Evolutionary conservation across 768 basidiomycete species (phyloP), one percentile per base, ranked within the genome.

Genomic region (Filobasidium wieringae): DNA sequence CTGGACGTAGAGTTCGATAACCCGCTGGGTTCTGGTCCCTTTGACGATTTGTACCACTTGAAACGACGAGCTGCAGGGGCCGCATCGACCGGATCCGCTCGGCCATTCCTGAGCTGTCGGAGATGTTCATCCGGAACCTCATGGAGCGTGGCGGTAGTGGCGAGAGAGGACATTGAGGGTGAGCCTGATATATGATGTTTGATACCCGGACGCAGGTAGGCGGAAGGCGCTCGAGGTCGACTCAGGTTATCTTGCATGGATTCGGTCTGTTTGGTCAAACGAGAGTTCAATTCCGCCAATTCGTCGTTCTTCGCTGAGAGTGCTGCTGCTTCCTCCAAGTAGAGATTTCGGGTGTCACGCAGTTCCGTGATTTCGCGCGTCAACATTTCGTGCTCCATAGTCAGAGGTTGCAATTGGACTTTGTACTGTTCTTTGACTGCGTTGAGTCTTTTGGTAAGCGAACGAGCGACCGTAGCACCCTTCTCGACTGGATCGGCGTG

Each of bases 271-370:
- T 87, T 83, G 9, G 82, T 76, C 62, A 92, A 87, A 31, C 88
- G 85, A 4, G 84, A 80, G 63, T 86, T 87, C 41, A 96, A 80
- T 71, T 90, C 86, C 1, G 87, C 86, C 6, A 99, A 79, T 70
- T 92, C 88, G 66, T 92, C 90, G 75, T 97, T 97, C 49, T 90
- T 83, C 6, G 84, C 84, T 69, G 88, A 89, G 51, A 99, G 80
- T 22, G 84, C 84, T 0, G 89, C 85, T 0, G 90, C 87, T 76
- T 99, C 95, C 67, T 93, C 92, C 37, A 92, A 76, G 74, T 87
- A 86, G 39, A 84, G 80, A 63, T 95, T 90, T 31, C 88, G 82
- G 0, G 86, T 82, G 15, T 86, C 85, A 68, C 83, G 84, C 50
- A 99, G 83, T 66, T 97, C 92, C 2, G 79, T 77, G 55, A 96